Conservation (phyloP, 1,139 yeast species). For the Geotrichum reessii region DNA sequence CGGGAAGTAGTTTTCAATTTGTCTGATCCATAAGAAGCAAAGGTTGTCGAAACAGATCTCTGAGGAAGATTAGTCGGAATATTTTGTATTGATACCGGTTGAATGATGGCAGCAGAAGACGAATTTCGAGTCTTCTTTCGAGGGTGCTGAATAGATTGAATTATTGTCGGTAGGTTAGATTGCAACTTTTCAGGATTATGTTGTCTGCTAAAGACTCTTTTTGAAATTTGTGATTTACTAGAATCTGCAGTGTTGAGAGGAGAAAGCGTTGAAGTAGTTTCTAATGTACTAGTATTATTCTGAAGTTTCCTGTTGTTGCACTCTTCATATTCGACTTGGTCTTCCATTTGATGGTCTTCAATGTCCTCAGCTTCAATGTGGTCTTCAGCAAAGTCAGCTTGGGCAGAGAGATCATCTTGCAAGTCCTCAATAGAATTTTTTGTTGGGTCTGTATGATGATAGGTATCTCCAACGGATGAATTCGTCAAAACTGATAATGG, state of each 20-base stretch:
- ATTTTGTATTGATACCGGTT: background rate
- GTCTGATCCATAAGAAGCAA: background rate
- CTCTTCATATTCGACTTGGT: background rate
- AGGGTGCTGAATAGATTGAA: slow-evolving; percentile 2
- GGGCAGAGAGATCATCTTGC: background rate
- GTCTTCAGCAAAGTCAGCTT: background rate
- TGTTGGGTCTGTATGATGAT: background rate
- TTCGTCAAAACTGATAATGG: background rate
- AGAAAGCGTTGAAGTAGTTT: background rate
- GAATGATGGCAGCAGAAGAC: slow-evolving; percentile 1
- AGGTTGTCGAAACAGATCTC: background rate
- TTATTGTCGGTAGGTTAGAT: background rate
- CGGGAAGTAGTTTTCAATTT: background rate
- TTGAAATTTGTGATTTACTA: background rate
- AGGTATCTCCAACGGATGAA: background rate
- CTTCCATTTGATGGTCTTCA: background rate
- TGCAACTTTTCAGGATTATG: slow-evolving; percentile 11
- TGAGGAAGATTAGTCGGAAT: background rate
- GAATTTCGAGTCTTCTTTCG: slow-evolving; percentile 12
- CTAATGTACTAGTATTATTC: background rate
- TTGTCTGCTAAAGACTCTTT: slow-evolving; percentile 13
- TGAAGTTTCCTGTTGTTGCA: background rate
- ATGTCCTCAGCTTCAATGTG: background rate
- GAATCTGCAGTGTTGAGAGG: background rate
- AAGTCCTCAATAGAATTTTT: background rate